phyloP scores from a whole-genome alignment of 2,329 filamentous ascomycete genomes.

The Nigrospora osmanthi region DNA sequence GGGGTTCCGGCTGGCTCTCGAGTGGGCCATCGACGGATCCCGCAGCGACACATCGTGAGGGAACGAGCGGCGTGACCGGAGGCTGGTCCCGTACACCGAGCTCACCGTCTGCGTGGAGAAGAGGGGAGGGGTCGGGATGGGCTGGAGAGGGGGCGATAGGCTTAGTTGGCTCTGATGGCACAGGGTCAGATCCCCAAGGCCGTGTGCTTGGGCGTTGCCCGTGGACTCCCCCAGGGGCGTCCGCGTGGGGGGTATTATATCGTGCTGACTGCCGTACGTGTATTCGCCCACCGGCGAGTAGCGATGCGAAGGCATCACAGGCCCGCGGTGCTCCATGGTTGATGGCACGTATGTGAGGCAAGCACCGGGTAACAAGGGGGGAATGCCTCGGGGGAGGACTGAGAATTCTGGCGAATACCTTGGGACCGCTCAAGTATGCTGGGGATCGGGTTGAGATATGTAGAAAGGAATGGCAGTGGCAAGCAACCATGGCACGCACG shows the following conservation, averaged over 20 bases:
- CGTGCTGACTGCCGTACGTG: conserved; percentile 34
- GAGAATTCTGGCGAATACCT: conserved; percentile 25
- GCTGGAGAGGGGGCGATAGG: conserved; percentile 32
- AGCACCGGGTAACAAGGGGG: conserved; percentile 14
- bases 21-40: conserved; percentile 21
- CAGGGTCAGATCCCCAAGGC: conserved; percentile 28
- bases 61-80: conserved; percentile 22
- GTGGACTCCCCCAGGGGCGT: conserved; percentile 44
- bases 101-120: conserved; percentile 43
- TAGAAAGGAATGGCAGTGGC: conserved; percentile 27
- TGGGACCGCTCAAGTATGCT: conserved; percentile 21
- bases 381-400: conserved; percentile 22
- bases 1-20: conserved; percentile 39
- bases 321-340: conserved; percentile 31
- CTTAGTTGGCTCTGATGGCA: conserved; percentile 34
- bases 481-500: conserved; percentile 22
- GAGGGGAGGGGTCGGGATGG: conserved; percentile 33
- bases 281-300: conserved; percentile 40
- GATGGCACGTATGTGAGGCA: conserved; percentile 12
- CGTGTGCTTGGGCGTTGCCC: conserved; percentile 39
- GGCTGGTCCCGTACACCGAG: conserved; percentile 34
- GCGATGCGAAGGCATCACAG: conserved; percentile 42
- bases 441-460: conserved; percentile 24
- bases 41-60: conserved; percentile 24
- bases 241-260: conserved; percentile 24